phyloP scores from a whole-genome alignment of 164 flowering plant genomes.

The Vitis amurensis region DNA sequence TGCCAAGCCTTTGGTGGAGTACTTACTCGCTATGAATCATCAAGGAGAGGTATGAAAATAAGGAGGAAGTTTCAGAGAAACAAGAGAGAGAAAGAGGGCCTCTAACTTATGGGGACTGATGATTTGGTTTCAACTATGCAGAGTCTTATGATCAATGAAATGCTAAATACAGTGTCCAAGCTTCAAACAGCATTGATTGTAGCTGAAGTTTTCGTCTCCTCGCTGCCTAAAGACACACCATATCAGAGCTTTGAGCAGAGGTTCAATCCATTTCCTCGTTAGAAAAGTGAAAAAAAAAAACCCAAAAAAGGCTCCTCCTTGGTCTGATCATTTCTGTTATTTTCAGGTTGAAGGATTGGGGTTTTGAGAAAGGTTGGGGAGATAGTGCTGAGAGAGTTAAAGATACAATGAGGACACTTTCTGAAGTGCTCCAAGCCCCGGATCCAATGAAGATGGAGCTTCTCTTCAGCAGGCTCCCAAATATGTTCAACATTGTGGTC shows the following conservation, averaged over 20 bases:
- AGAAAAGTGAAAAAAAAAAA: not conserved
- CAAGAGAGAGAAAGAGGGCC: no score
- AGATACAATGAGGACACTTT: slow-evolving; percentile 67
- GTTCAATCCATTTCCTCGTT: slow-evolving; percentile 23
- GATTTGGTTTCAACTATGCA: slow-evolving; percentile 29
- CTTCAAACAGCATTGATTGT: slow-evolving; percentile 64
- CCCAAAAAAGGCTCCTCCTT: not conserved
- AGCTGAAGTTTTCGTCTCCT: slow-evolving; percentile 57
- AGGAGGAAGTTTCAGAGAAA: not conserved
- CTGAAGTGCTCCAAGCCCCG: slow-evolving; percentile 82
- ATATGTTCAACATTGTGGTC: slow-evolving; percentile 72
- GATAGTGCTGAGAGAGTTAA: slow-evolving; percentile 63
- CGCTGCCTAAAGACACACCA: slow-evolving; percentile 61
- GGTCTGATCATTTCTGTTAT: not conserved
- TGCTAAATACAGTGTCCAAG: slow-evolving; percentile 52
- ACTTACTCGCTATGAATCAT: slow-evolving; percentile 52
- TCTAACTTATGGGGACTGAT: no score
- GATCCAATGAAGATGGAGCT: slow-evolving; percentile 68
- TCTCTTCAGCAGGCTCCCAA: slow-evolving; percentile 73
- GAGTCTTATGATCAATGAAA: slow-evolving; percentile 79
- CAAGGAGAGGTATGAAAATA: slow-evolving; percentile 62
- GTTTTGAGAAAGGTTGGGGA: slow-evolving; percentile 98
- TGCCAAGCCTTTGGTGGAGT: slow-evolving; percentile 60
- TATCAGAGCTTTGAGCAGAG: slow-evolving; percentile 63
- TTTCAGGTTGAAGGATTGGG: slow-evolving; percentile 74